Base-by-base conservation (phyloP, 2,329 filamentous ascomycete genomes). In the Fusarium sterilihyphosum region DNA sequence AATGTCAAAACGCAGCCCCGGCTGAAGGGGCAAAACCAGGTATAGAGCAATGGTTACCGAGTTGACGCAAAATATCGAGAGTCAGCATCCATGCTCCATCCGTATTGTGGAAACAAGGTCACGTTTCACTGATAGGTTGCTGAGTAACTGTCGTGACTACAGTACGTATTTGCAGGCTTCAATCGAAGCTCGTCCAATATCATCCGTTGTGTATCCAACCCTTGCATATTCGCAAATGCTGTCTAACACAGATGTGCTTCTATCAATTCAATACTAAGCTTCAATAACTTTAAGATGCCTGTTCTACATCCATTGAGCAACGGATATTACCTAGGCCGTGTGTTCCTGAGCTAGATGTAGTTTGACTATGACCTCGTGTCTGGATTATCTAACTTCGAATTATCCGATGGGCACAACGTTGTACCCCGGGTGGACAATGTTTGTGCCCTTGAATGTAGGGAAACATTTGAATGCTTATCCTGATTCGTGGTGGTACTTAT, bases 101-200 rank as follows among this genome's bases (percentile, higher is more conserved):
- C 38, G 58, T 37, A 31, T 46, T 64, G 67, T 64, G 62, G 65
- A 50, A 58, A 58, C 60, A 46, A 49, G 47, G 33, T 37, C 63
- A 43, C 50, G 70, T 72, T 72, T 72, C 63, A 64, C 44, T 37
- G 63, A 59, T 33, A 69, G 68, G 66, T 67, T 73, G 66, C 59
- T 70, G 49, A 73, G 71, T 63, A 63, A 66, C 66, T 71, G 57
- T 54, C 47, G 35, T 66, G 53, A 70, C 50, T 70, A 47, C 65
- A 35, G 47, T 53, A 64, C 52, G 57, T 44, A 49, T 52, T 33
- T 53, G 22, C 56, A 60, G 40, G 57, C 62, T 56, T 64, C 43
- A 44, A 26, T 33, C 18, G 61, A 47, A 54, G 29, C 52, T 56
- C 26, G 24, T 46, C 59, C 52, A 61, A 60, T 66, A 41, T 43